Conservation (phyloP, 176 grass and related monocot species). For the Ananas comosus region DNA sequence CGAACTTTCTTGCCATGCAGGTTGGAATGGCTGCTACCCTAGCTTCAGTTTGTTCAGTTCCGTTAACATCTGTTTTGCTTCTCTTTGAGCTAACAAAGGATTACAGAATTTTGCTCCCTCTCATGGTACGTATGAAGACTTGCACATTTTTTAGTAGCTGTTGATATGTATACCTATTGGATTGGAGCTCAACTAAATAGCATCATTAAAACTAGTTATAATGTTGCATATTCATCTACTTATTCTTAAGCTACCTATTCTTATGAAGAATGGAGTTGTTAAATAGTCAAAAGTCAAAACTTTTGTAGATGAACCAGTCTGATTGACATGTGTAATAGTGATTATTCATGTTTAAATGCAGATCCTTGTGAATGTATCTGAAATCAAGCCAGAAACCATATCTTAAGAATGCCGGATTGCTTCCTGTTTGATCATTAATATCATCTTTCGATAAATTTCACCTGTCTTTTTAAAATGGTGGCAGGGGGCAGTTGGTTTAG, state of each 20-base stretch:
- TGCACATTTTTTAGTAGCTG: background rate
- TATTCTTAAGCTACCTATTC: no score
- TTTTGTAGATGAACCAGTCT: background rate
- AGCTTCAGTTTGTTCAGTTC: conserved; percentile 80
- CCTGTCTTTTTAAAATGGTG: conserved; percentile 1
- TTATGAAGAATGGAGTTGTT: no score
- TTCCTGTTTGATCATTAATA: background rate
- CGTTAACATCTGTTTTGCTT: conserved; percentile 77
- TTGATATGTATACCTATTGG: background rate
- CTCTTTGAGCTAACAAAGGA: conserved; percentile 99
- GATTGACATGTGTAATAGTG: background rate
- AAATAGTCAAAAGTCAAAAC: no score
- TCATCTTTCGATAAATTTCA: conserved; percentile 14
- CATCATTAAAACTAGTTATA: no score
- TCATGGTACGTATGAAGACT: conserved; percentile 56
- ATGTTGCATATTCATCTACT: no score
- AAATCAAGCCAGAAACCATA: background rate
- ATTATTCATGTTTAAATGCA: background rate
- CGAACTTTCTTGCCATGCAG: conserved; percentile 17
- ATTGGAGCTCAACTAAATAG: background rate
- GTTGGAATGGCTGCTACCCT: conserved; percentile 97
- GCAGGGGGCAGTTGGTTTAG: conserved; percentile 96
- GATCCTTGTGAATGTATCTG: background rate
- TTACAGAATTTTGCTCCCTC: conserved; percentile 92
- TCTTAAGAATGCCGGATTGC: background rate